Evolutionary conservation across 169 alveolate genomes (phyloP), one percentile per base, ranked within the genome.

Genomic region (Eimeria maxima): DNA sequence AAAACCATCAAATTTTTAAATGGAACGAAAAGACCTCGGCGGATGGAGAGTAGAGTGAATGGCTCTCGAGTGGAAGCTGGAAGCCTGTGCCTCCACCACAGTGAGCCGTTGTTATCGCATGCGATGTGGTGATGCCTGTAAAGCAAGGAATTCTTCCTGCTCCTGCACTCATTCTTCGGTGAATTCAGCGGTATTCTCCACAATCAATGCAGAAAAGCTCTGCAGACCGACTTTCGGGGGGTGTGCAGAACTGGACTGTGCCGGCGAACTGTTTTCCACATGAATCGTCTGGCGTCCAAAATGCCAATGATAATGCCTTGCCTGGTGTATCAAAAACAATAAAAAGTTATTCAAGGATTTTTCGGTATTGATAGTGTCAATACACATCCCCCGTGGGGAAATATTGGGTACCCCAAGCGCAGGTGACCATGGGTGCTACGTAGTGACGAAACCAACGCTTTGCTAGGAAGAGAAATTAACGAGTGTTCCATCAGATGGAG

Each of bases 201-300:
- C 81, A 4, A 16, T 53, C 3, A 71, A 53, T 38, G 53, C 53
- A 73, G 83, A 38, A 73, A 38, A 73, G 53, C 53, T 29, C 55
- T 73, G 29, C 83, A 33, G 29, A 73, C 5, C 83, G 6, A 38
- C 83, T 38, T 38, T 38, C 50, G 4, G 78, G 33, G 83, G 53
- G 83, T 73, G 83, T 73, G 83, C 83, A 73, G 53, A 73, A 73
- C 38, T 73, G 33, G 55, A 73, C 29, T 33, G 83, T 18, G 83
- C 53, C 29, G 27, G 83, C 6, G 53, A 38, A 5, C 55, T 18
- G 38, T 73, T 38, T 53, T 53, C 53, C 83, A 73, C 53, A 73
- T 16, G 53, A 18, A 73, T 38, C 83, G 6, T 33, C 53, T 38
- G 29, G 83, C 5, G 83, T 33, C 50, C 83, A 73, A 73, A 69